Conservation (phyloP, 148 eudicot species). For the Polygonum maritimum region DNA sequence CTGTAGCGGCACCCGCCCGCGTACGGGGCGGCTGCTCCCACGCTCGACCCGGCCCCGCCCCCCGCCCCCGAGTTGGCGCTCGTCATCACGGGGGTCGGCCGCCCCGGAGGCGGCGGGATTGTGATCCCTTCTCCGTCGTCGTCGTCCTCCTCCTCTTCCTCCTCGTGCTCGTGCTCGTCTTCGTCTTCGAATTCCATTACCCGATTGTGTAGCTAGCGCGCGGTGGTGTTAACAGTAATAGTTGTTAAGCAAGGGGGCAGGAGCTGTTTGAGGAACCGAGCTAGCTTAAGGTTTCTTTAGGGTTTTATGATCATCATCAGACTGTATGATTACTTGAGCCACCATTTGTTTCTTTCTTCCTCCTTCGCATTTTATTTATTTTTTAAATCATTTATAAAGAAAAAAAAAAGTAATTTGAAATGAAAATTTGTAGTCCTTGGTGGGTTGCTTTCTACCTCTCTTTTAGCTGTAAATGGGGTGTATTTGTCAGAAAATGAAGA, state of each 20-base stretch:
- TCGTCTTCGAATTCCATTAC: slow-evolving; percentile 12
- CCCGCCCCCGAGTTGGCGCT: no score
- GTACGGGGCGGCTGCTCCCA: background rate
- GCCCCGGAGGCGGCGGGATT: slow-evolving; percentile 10
- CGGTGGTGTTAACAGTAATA: background rate
- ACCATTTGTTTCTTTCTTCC: background rate
- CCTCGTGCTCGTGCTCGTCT: background rate
- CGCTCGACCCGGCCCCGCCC: background rate
- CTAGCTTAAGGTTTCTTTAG: slow-evolving; percentile 3
- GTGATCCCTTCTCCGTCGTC: slow-evolving; percentile 6
- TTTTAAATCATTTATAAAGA: background rate
- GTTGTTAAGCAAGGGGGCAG: background rate
- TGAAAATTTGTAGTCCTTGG: background rate
- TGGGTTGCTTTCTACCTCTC: slow-evolving; percentile 8
- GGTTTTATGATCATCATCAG: background rate
- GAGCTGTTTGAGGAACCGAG: background rate
- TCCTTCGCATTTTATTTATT: background rate
- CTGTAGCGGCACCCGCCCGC: background rate
- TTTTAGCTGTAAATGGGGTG: slow-evolving; percentile 9
- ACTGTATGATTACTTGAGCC: background rate
- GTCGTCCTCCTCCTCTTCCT: slow-evolving; percentile 3
- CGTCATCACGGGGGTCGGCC: background rate
- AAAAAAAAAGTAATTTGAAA: background rate
- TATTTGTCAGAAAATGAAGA: slow-evolving; percentile 6
- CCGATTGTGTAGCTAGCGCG: no score